Evolutionary conservation across 176 grass and related monocot genomes (phyloP).

Genomic region (Sorghum bicolor): DNA sequence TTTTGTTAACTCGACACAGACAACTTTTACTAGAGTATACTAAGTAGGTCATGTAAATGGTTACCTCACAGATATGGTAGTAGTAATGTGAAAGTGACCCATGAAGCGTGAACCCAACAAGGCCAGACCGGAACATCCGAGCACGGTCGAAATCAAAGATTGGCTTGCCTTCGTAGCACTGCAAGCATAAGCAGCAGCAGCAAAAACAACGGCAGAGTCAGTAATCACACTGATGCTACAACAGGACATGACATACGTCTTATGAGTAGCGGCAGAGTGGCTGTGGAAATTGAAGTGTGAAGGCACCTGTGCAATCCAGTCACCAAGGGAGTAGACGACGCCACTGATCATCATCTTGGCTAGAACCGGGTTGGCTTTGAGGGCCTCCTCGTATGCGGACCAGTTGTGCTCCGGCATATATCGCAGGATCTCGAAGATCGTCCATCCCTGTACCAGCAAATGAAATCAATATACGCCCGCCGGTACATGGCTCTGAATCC

Average conservation of each 20-base stretch:
- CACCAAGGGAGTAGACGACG: constrained; percentile 87
- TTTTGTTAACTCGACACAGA: neutral
- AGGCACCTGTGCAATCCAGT: constrained; percentile 93
- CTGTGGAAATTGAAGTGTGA: neutral
- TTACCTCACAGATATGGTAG: constrained; percentile 90
- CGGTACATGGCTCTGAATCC: neutral
- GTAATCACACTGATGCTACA: neutral
- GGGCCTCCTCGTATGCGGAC: constrained; percentile 89
- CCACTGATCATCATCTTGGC: constrained; percentile 99
- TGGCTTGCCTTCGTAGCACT: constrained; percentile 91
- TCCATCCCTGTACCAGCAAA: constrained; percentile 65
- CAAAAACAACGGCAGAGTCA: neutral
- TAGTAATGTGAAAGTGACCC: constrained; percentile 98
- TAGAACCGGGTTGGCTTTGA: constrained; percentile 87
- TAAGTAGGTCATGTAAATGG: neutral
- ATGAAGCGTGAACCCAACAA: constrained; percentile 90
- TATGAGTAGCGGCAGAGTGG: neutral
- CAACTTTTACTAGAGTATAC: neutral
- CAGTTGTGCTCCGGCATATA: constrained; percentile 97
- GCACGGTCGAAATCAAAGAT: constrained; percentile 90
- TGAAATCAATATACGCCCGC: neutral
- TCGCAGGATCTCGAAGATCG: constrained; percentile 82
- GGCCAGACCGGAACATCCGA: constrained; percentile 83
- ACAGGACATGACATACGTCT: neutral
- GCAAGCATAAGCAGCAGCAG: neutral